Base-by-base conservation (phyloP, 306 rosid genomes). In the Begonia fuchsioides region DNA sequence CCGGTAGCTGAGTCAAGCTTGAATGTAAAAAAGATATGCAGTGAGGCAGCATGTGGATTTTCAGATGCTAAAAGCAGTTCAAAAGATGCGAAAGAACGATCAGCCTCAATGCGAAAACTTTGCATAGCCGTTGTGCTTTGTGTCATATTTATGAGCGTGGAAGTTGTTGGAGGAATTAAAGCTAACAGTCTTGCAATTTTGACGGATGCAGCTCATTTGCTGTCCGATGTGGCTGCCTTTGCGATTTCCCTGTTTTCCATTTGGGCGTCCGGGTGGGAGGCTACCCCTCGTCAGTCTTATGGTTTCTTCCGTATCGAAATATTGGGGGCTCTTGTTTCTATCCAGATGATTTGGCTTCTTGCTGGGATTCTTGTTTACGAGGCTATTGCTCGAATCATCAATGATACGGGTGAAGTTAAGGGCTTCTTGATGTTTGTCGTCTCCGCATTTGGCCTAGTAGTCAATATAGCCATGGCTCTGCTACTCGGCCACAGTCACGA, bases 331-430 rank as follows among this genome's bases (percentile, higher is more conserved):
- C 83, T 76, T 38, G 76, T 76, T 59, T 76, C 83, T 15, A 76
- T 76, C 39, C 83, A 76, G 58, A 76, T 76, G 83, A 76, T 76
- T 32, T 76, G 83, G 83, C 83, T 76, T 63, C 83, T 76, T 55
- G 75, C 83, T 9, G 83, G 83, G 38, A 76, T 76, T 44, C 76
- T 76, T 38, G 83, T 76, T 15, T 76, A 76, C 13, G 83, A 76
- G 60, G 83, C 83, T 46, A 59, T 76, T 50, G 56, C 51, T 16
- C 63, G 83, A 50, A 67, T 76, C 18, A 47, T 76, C 50, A 41
- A 65, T 38, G 71, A 61, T 9, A 52, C 76, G 0, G 79, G 79
- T 43, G 79, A 76, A 60, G 83, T 76, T 48, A 50, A 72, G 54
- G 83, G 83, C 12, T 62, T 56, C 47, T 73, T 76, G 56, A 76